A percentile compares a stretch with the other conserved stretches of the same genome.
Conservation (phyloP, 2,329 filamentous ascomycete species). For the Teratosphaeria zuluensis region DNA sequence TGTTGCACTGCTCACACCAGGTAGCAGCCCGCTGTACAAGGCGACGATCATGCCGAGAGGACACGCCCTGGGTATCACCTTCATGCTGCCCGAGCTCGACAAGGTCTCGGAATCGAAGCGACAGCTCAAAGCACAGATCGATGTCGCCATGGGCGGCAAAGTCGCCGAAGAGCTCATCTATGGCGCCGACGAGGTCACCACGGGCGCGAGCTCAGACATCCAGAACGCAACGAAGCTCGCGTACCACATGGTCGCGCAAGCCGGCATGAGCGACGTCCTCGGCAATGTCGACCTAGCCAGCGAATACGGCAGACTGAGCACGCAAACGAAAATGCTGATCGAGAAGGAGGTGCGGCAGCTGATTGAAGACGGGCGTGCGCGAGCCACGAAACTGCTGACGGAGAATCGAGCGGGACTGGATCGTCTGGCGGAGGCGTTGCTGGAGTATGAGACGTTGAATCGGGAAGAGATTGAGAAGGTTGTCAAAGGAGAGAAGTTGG, state of each 20-base stretch:
- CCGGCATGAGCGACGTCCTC: conserved; percentile 79
- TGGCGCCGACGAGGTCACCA: conserved; percentile 82
- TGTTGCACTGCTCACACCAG: conserved; percentile 72
- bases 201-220: conserved; percentile 76
- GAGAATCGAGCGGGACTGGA: conserved; percentile 78
- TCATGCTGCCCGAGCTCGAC: conserved; percentile 81
- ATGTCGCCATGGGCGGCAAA: conserved; percentile 75
- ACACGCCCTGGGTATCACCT: conserved; percentile 74
- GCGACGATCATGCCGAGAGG: conserved; percentile 93
- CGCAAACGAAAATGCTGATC: conserved; percentile 76
- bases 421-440: conserved; percentile 73
- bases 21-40: conserved; percentile 77
- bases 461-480: conserved; percentile 86
- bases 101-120: conserved; percentile 80
- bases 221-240: conserved; percentile 71
- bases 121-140: conserved; percentile 72
- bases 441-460: conserved; percentile 89
- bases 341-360: conserved; percentile 80
- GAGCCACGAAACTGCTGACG: conserved; percentile 61
- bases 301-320: conserved; percentile 72
- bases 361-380: conserved; percentile 69
- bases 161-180: conserved; percentile 87
- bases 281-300: conserved; percentile 82
- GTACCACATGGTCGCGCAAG: conserved; percentile 77
- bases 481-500: conserved; percentile 73